Conservation (phyloP, 2,329 filamentous ascomycete species). For the Alternaria triticimaculans region DNA sequence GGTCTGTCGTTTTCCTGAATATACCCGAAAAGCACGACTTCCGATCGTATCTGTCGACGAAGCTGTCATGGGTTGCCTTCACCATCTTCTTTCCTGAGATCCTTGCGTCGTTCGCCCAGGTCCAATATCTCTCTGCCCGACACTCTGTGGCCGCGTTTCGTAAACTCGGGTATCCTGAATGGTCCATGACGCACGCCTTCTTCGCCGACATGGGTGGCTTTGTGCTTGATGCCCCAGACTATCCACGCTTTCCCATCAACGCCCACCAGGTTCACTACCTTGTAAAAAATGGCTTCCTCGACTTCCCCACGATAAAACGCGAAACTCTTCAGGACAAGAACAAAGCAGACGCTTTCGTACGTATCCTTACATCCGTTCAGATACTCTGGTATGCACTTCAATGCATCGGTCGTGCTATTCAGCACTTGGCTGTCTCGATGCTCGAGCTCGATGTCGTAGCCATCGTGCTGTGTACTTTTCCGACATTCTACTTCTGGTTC, state of each 20-base stretch:
- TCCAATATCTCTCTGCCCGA: neutral
- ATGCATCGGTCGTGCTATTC: neutral
- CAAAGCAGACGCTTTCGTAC: neutral
- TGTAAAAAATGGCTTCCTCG: neutral
- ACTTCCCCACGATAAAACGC: neutral
- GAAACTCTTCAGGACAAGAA: neutral
- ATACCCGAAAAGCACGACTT: neutral
- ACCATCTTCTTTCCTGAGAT: neutral
- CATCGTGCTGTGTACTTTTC: neutral
- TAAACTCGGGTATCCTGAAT: neutral
- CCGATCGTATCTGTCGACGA: neutral
- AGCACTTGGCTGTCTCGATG: neutral
- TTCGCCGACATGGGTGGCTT: neutral
- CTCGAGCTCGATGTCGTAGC: neutral
- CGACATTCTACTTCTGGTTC: neutral
- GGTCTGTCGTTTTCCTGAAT: neutral
- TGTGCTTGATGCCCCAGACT: neutral
- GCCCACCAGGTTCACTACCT: neutral
- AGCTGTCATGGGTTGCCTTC: neutral
- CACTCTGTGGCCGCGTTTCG: neutral
- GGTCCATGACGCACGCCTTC: neutral
- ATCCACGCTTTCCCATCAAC: neutral
- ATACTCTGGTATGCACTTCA: neutral
- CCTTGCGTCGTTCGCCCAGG: neutral
- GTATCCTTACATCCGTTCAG: neutral